A percentile compares a stretch with the other conserved stretches of the same genome.
Evolutionary conservation across 2,329 filamentous ascomycete genomes (phyloP).

Genomic region (Colletotrichum filicis): DNA sequence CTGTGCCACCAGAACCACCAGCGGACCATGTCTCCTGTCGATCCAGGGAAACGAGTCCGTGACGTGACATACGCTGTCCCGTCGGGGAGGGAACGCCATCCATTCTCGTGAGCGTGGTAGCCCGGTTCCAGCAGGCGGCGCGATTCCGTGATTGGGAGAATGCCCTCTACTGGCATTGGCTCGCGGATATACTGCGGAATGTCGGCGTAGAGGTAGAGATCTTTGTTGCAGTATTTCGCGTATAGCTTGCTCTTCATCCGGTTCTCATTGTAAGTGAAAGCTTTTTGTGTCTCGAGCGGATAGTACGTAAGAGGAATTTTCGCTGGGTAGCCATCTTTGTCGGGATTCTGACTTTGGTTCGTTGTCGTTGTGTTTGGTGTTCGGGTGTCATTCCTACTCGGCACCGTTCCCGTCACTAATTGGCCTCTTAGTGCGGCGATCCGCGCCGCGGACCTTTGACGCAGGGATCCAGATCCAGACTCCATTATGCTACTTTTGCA

Average conservation of each 20-base stretch:
- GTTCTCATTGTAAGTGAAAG: slow-evolving; percentile 20
- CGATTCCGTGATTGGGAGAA: slow-evolving; percentile 1
- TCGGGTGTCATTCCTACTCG: neutral
- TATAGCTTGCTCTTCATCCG: slow-evolving; percentile 20
- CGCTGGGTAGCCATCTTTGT: slow-evolving; percentile 19
- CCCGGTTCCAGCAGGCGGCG: slow-evolving; percentile 24
- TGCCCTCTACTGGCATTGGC: slow-evolving; percentile 10
- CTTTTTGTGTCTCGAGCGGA: slow-evolving; percentile 16
- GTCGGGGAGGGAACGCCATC: slow-evolving; percentile 22
- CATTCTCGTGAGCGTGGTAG: slow-evolving; percentile 24
- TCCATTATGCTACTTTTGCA: neutral
- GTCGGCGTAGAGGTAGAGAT: slow-evolving; percentile 26
- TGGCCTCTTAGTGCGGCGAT: slow-evolving; percentile 8
- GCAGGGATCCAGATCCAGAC: neutral
- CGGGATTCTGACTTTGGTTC: slow-evolving; percentile 12
- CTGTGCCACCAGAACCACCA: slow-evolving; percentile 36
- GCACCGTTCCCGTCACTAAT: neutral
- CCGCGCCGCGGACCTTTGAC: slow-evolving; percentile 2
- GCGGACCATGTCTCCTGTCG: slow-evolving; percentile 29
- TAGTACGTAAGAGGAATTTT: slow-evolving; percentile 30
- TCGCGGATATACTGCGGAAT: slow-evolving; percentile 26
- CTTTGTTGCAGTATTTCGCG: slow-evolving; percentile 19
- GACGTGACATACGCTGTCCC: slow-evolving; percentile 27
- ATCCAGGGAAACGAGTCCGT: slow-evolving; percentile 26
- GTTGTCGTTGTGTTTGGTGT: neutral